These are phyloP conservation scores for Trametes punicea DNA, from an alignment of 768 basidiomycete species.

Conservation along the genomic window DNA sequence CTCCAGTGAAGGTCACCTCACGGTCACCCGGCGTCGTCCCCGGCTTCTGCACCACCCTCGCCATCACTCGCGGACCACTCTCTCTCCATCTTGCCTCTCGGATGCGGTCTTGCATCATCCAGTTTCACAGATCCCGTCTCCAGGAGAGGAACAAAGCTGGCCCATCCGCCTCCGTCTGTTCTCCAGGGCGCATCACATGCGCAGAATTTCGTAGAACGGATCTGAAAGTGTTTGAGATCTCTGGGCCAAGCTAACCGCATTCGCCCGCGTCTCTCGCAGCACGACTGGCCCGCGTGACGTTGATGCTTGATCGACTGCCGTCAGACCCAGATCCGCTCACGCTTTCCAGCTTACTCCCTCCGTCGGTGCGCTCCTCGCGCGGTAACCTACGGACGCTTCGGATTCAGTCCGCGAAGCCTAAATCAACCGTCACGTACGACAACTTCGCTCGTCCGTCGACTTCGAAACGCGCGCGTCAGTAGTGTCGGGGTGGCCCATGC, in stretches of 20 bases:
- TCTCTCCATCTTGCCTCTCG: background rate
- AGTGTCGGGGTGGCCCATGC: background rate
- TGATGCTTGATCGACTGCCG: constrained; percentile 1
- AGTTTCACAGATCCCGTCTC: background rate
- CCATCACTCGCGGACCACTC: background rate
- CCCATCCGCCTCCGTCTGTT: background rate
- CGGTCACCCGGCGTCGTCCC: constrained; percentile 9
- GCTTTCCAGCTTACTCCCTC: background rate
- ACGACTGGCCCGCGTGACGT: constrained; percentile 6
- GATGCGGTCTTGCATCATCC: background rate
- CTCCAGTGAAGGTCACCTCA: too few relatives aligned
- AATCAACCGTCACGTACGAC: background rate
- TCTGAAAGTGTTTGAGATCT: background rate
- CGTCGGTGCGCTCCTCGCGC: too few relatives aligned
- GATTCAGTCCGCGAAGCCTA: too few relatives aligned
- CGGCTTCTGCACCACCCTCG: constrained; percentile 8
- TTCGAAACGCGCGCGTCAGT: background rate
- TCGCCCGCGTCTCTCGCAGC: background rate
- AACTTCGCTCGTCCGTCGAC: background rate
- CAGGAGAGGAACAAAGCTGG: background rate
- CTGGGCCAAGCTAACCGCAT: background rate
- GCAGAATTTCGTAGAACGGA: background rate
- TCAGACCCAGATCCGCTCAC: background rate
- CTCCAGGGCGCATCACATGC: background rate
- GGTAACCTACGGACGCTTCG: too few relatives aligned